Base-by-base conservation (phyloP, 768 basidiomycete genomes). In the Tricholoma hemisulphureum region DNA sequence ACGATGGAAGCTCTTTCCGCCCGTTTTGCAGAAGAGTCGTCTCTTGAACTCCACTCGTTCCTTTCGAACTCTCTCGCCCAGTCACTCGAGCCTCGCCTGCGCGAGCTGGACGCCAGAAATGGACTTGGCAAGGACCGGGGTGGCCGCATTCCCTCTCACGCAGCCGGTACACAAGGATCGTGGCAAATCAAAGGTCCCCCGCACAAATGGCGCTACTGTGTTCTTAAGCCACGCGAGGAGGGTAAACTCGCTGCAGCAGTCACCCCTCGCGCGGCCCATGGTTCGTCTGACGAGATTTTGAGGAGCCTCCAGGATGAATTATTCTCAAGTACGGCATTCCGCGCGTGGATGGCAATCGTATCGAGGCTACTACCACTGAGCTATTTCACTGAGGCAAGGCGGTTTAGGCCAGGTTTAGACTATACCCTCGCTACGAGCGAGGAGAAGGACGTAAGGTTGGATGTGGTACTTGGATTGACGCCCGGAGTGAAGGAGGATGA, bases 391-490 rank as follows among this genome's bases (percentile, higher is more conserved):
- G 88, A 93, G 74, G 93, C 92, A 49, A 78, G 96, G 64, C 77
- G 96, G 55, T 95, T 98, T 73, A 77, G 95, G 58, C 93, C 94
- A 1, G 96, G 95, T 1, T 75, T 98, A 63, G 96, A 97, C 71
- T 98, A 98, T 70, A 95, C 95, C 41, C 83, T 98, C 2, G 96
- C 96, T 51, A 90, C 91, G 64, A 89, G 88, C 65, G 88, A 93
- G 64, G 86, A 88, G 63, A 85, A 77, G 51, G 92, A 94, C 68
- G 85, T 88, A 53, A 77, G 91, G 60, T 72, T 98, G 63, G 96
- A 98, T 69, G 86, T 91, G 21, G 87, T 91, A 56, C 80, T 98
- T 13, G 92, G 91, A 2, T 72, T 96, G 61, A 98, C 94, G 13
- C 94, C 94, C 26, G 77, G 83, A 61, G 75, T 77, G 24, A 67